These are phyloP conservation scores for Naganishia vaughanmartiniae DNA, from an alignment of 768 basidiomycete species.

Conservation along the genomic window DNA sequence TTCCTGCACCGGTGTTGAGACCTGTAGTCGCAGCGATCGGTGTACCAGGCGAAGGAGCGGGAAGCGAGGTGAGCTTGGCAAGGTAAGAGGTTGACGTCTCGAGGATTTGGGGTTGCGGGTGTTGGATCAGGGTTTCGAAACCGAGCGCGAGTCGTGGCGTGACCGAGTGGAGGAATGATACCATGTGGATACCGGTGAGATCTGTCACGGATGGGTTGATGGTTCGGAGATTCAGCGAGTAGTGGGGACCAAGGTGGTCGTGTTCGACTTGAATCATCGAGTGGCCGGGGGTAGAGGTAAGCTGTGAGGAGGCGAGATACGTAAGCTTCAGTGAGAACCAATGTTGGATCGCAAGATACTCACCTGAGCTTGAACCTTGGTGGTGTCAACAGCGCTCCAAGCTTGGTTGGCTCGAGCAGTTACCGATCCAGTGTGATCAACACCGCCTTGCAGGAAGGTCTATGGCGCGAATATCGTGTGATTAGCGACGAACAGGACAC, in stretches of 20 bases:
- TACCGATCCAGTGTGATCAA: constrained; percentile 90
- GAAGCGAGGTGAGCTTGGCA: constrained; percentile 52
- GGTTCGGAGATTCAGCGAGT: constrained; percentile 76
- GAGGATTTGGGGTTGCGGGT: constrained; percentile 63
- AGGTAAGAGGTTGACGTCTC: constrained; percentile 57
- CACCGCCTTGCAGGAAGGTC: constrained; percentile 87
- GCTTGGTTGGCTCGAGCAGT: constrained; percentile 84
- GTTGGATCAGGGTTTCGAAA: constrained; percentile 77
- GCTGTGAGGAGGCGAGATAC: constrained; percentile 55
- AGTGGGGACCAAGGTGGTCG: constrained; percentile 85
- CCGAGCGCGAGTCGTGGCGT: constrained; percentile 87
- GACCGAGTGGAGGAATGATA: constrained; percentile 86
- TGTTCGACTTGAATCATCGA: constrained; percentile 93
- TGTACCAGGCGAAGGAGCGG: constrained; percentile 38
- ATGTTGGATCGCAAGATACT: constrained; percentile 36
- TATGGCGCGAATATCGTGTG: constrained; percentile 46
- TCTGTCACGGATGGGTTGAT: constrained; percentile 88
- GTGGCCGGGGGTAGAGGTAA: constrained; percentile 71
- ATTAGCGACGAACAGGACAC: constrained; percentile 29
- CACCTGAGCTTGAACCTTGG: constrained; percentile 87
- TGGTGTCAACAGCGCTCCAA: constrained; percentile 72
- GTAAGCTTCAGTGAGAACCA: not conserved
- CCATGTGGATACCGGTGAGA: constrained; percentile 84
- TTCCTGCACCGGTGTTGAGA: constrained; percentile 38
- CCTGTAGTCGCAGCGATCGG: constrained; percentile 37